A percentile compares a stretch with the other conserved stretches of the same genome.
phyloP scores from a whole-genome alignment of 2,329 filamentous ascomycete species.

The Paramyrothecium roridum region DNA sequence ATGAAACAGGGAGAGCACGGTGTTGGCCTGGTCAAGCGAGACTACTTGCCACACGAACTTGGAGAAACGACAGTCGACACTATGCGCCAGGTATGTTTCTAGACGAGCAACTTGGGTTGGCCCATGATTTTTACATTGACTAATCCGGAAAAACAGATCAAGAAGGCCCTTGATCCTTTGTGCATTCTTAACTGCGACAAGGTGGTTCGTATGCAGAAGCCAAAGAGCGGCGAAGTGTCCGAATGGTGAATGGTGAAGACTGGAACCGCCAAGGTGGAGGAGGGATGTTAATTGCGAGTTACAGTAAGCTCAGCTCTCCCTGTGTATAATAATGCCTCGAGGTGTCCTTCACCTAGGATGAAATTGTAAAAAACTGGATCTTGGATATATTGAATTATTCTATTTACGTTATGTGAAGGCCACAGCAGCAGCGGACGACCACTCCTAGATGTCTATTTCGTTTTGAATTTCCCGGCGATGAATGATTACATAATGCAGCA shows the following conservation, averaged over 20 bases:
- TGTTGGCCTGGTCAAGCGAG: conserved; percentile 78
- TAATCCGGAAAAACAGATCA: conserved; percentile 52
- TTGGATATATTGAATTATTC: no score
- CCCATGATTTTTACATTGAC: background rate
- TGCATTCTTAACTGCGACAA: conserved; percentile 69
- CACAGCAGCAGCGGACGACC: no score
- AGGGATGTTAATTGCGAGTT: background rate
- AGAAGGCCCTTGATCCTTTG: conserved; percentile 75
- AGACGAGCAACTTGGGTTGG: background rate
- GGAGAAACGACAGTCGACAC: conserved; percentile 72
- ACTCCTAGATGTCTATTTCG: no score
- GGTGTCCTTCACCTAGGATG: no score
- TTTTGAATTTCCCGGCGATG: background rate
- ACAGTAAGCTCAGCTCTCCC: background rate
- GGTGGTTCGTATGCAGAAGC: conserved; percentile 57
- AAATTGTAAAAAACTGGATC: no score
- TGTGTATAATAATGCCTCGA: background rate
- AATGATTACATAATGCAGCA: background rate
- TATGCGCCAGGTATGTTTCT: conserved; percentile 68
- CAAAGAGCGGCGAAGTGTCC: conserved; percentile 38
- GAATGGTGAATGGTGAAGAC: conserved; percentile 38
- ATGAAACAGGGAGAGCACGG: conserved; percentile 68
- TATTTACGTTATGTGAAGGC: no score
- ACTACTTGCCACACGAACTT: conserved; percentile 77
- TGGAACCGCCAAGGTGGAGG: background rate